Base-by-base conservation (phyloP, 73 alveolate species). In the Paramecium sexaurelia region DNA sequence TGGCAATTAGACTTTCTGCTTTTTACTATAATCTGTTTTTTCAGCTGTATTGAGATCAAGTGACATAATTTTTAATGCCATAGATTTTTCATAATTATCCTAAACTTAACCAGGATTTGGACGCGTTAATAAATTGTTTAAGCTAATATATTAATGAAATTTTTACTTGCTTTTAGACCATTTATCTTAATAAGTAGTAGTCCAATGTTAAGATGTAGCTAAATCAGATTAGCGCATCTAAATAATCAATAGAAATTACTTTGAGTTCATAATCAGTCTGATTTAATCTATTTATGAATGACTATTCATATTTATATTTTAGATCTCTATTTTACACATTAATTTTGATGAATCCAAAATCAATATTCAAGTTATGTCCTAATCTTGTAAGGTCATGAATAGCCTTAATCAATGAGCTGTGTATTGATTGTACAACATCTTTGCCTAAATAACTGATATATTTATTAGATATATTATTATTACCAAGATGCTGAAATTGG, bases 401-500 rank as follows among this genome's bases (percentile, higher is more conserved):
- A 7, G 93, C 93, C 35, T 86, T 61, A 3, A 86, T 86, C 36
- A 86, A 61, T 36, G 93, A 69, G 10, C 33, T 20, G 19, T 86
- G 93, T 32, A 75, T 75, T 5, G 43, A 61, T 55, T 71, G 29
- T 36, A 86, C 93, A 86, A 86, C 93, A 61, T 86, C 93, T 39
- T 86, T 86, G 29, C 93, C 93, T 29, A 86, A 61, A 61, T 61
- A 86, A 57, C 93, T 86, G 15, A 51, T 17, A n/a, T 51, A 3
- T 10, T 5, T 2, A 57, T 8, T 13, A 19, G 7, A 17, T n/a
- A 29, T n/a, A 37, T 56, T 6, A 10, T 11, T 7, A 19, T 19
- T 86, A 86, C 93, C 93, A 86, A 33, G 93, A 86, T 27, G 93
- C 93, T 35, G 93, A 87, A 19, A 86, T 86, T 8, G 93, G 93